These are phyloP conservation scores for Colletotrichum aenigma DNA, from an alignment of 2,329 filamentous ascomycete species.

Conservation along the genomic window DNA sequence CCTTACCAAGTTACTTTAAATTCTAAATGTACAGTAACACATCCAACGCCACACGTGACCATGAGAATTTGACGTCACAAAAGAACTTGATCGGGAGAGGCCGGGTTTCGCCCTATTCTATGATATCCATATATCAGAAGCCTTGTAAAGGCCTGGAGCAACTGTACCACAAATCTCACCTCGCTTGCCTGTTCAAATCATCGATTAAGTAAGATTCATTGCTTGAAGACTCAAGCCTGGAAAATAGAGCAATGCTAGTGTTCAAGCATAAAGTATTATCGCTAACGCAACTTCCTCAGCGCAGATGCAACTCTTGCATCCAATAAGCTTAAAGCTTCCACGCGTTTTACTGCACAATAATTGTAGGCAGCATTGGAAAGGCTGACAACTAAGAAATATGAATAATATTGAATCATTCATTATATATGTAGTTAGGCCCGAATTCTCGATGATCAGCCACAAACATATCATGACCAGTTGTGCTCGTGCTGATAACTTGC, in stretches of 20 bases:
- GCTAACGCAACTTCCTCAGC: neutral
- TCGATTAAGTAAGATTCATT: neutral
- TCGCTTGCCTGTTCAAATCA: neutral
- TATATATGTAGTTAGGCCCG: neutral
- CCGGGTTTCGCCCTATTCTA: neutral
- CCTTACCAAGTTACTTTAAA: neutral
- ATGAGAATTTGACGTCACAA: neutral
- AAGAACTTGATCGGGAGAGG: neutral
- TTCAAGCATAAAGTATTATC: neutral
- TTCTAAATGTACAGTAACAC: neutral
- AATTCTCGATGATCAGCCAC: neutral
- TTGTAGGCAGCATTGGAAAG: neutral
- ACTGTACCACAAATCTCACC: neutral
- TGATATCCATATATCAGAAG: neutral
- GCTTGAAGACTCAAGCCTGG: neutral
- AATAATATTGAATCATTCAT: neutral
- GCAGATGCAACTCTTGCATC: neutral
- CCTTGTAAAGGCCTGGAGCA: neutral
- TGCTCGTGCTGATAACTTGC: too few species aligned
- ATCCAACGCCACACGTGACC: neutral
- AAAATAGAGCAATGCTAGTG: neutral
- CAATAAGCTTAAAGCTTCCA: neutral
- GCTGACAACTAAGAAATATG: neutral
- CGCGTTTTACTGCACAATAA: neutral
- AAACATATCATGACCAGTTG: neutral